Percentiles rank a stretch among this genome's conserved stretches.
phyloP scores from a whole-genome alignment of 768 basidiomycete genomes.

The Kwoniella europaea region DNA sequence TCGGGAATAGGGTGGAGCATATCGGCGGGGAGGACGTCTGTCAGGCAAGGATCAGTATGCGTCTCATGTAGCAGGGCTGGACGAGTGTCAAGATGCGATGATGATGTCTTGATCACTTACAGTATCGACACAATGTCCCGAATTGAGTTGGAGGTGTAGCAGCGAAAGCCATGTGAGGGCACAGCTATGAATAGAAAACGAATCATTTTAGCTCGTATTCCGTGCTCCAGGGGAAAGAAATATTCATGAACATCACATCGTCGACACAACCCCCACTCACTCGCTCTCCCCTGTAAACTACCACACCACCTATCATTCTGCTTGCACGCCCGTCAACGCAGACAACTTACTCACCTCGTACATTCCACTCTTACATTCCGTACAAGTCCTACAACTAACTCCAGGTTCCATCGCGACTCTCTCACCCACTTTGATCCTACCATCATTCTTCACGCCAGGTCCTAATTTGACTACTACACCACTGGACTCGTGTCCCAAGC shows the following conservation, averaged over 20 bases:
- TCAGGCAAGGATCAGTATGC: too few relatives aligned
- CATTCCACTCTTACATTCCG: conserved; percentile 77
- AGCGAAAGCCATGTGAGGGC: conserved; percentile 83
- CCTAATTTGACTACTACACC: conserved; percentile 35
- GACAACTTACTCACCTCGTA: conserved; percentile 68
- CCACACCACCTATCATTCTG: conserved; percentile 3
- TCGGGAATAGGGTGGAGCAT: conserved; percentile 72
- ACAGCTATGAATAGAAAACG: conserved; percentile 64
- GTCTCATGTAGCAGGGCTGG: too few relatives aligned
- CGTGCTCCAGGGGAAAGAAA: conserved; percentile 30
- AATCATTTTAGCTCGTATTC: conserved; percentile 59
- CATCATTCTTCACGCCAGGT: conserved; percentile 48
- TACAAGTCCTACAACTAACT: conserved; percentile 77
- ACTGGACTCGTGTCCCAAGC: conserved; percentile 38
- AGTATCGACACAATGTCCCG: conserved; percentile 85
- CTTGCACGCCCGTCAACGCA: too few relatives aligned
- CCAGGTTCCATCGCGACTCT: conserved; percentile 92
- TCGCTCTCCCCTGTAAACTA: background rate
- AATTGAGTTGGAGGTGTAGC: conserved; percentile 86
- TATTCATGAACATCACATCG: background rate
- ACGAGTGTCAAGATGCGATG: conserved; percentile 61
- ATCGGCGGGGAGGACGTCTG: conserved; percentile 70
- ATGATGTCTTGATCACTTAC: conserved; percentile 28
- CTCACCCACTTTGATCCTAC: conserved; percentile 72
- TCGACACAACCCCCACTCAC: conserved; percentile 4